Base-by-base conservation (phyloP, 352 stramenopile genomes). In the Phytophthora aleatoria region DNA sequence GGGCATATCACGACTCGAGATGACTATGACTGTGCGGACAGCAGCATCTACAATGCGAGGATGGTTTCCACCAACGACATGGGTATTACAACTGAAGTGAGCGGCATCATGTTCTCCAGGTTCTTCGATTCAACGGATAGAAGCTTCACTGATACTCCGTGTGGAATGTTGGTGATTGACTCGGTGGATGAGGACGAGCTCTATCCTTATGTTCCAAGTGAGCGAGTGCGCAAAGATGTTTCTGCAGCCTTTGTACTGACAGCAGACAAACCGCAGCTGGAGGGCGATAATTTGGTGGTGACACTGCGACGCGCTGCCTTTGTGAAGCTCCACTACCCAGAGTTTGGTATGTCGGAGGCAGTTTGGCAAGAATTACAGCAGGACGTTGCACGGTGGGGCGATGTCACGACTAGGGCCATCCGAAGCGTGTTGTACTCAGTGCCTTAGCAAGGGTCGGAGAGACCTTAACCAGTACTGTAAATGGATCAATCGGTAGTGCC, bases 1-100 rank as follows among this genome's bases (percentile, higher is more conserved):
- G 74, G 74, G 7, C 64, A 76, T 26, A 12, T 79, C 28, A 70
- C 69, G 2, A 20, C 64, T 12, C 60, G 72, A n/a, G 72, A 77
- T 10, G 68, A 71, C 54, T 69, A 73, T 26, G 58, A 79, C 20
- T 50, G 13, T 15, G 50, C 49, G 0, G 57, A 73, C 20, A 43
- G 49, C 16, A 61, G 44, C 35, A 51, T 69, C 10, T 64, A 49
- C 42, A 70, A 70, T 30, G 28, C 55, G 2, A 45, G 64, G n/a
- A 54, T 72, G 2, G 5, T 60, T 0, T 72, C 64, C 0, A 72
- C 51, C 1, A 60, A 72, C 7, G 51, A 58, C 3, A 9, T 36
- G 2, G 51, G 31, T 5, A 28, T 63, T 10, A 45, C 45, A 0
- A 67, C 51, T 1, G 57, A 72, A 42, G 4, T 58, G 10, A 72